These are phyloP conservation scores for Tulasnella sp. DNA, from an alignment of 768 basidiomycete species.

Conservation along the genomic window DNA sequence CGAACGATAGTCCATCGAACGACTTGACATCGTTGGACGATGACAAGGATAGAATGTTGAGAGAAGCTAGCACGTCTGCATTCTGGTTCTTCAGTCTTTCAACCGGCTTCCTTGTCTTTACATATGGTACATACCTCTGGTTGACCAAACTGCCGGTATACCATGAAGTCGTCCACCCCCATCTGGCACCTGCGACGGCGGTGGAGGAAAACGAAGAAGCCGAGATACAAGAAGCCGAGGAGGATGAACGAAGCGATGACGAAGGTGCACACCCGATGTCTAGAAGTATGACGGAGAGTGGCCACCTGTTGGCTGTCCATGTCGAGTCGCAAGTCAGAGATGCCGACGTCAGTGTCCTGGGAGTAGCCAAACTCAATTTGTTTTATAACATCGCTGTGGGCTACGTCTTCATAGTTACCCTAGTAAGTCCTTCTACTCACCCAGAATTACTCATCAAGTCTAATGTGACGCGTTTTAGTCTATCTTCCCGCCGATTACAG, in stretches of 20 bases:
- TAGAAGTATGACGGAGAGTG: slow-evolving; percentile 46
- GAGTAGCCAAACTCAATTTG: slow-evolving; percentile 55
- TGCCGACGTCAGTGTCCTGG: slow-evolving; percentile 46
- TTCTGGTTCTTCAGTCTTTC: slow-evolving; percentile 75
- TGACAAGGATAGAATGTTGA: slow-evolving; percentile 58
- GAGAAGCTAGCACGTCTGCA: slow-evolving; percentile 48
- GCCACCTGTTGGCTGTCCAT: slow-evolving; percentile 34
- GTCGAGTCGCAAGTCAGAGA: slow-evolving; percentile 39
- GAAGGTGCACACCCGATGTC: slow-evolving; percentile 38
- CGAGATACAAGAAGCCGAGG: slow-evolving; percentile 6
- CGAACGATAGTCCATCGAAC: slow-evolving; percentile 36
- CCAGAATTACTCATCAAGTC: slow-evolving; percentile 18
- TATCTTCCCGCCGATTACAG: slow-evolving; percentile 85
- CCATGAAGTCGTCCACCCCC: slow-evolving; percentile 53
- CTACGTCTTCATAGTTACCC: slow-evolving; percentile 76
- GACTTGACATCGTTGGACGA: slow-evolving; percentile 44
- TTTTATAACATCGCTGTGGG: slow-evolving; percentile 72
- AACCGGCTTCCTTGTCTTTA: slow-evolving; percentile 62
- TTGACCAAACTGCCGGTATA: slow-evolving; percentile 64
- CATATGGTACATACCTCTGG: slow-evolving; percentile 59
- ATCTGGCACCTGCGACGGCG: slow-evolving; percentile 48
- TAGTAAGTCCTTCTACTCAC: slow-evolving; percentile 55
- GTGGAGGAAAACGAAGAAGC: slow-evolving; percentile 35
- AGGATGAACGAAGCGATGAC: slow-evolving; percentile 19
- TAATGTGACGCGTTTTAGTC: slow-evolving; percentile 53